phyloP scores from a whole-genome alignment of 73 alveolate species.

The Breviolum minutum region DNA sequence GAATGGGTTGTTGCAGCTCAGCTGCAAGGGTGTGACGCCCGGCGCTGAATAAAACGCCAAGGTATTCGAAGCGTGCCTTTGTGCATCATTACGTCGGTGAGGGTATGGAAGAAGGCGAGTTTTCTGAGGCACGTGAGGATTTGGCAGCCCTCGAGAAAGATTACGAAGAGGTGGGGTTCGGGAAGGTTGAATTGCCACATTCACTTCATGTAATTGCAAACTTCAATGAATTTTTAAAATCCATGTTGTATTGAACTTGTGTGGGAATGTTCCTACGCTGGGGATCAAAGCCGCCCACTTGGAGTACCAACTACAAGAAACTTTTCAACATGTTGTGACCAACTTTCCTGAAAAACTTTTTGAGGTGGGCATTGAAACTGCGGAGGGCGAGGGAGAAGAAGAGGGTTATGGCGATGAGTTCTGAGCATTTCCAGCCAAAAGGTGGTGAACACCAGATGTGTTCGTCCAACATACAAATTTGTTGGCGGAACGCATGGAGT shows the following conservation, averaged over 20 bases:
- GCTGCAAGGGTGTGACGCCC: too few relatives aligned
- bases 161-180: conserved; percentile 20
- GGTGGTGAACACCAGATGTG: not conserved
- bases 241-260: too few relatives aligned
- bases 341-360: too few relatives aligned
- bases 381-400: conserved; percentile 17
- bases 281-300: too few relatives aligned
- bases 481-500: conserved; percentile 3
- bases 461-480: conserved; percentile 15
- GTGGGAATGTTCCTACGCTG: too few relatives aligned
- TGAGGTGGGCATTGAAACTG: conserved; percentile 16
- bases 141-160: conserved; percentile 15
- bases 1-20: too few relatives aligned
- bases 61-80: conserved; percentile 98
- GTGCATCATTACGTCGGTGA: conserved; percentile 99
- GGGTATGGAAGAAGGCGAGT: conserved; percentile 99
- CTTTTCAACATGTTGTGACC: too few relatives aligned
- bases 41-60: not conserved
- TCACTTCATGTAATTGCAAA: too few relatives aligned
- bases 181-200: not conserved
- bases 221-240: too few relatives aligned
- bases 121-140: conserved; percentile 98
- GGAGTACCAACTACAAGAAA: too few relatives aligned
- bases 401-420: conserved; percentile 32
- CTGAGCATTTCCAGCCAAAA: not conserved